A percentile compares a stretch with the other conserved stretches of the same genome.
phyloP scores from a whole-genome alignment of 768 basidiomycete species.

The Russula compacta region DNA sequence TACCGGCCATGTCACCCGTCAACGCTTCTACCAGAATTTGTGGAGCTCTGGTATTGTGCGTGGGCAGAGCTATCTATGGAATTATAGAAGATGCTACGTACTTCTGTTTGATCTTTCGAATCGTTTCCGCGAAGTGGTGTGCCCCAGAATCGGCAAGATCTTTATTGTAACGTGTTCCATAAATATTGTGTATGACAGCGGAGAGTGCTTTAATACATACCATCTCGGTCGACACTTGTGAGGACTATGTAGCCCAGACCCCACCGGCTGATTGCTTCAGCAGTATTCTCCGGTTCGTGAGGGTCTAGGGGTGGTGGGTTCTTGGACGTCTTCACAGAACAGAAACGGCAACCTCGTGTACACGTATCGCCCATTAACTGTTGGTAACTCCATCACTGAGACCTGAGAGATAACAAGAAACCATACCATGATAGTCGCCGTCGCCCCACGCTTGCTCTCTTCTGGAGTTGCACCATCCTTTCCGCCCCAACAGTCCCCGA shows the following conservation, averaged over 20 bases:
- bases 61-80: slow-evolving; percentile 1
- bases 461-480: slow-evolving; percentile 53
- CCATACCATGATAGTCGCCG: slow-evolving; percentile 95
- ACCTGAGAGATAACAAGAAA: neutral
- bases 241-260: slow-evolving; percentile 96
- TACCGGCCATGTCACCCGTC: slow-evolving; percentile 88
- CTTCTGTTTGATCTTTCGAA: slow-evolving; percentile 94
- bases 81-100: slow-evolving; percentile 26
- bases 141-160: slow-evolving; percentile 91
- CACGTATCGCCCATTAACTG: slow-evolving; percentile 99
- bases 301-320: slow-evolving; percentile 86
- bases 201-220: slow-evolving; percentile 35
- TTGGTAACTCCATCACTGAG: neutral
- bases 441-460: slow-evolving; percentile 75
- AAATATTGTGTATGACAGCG: neutral
- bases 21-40: slow-evolving; percentile 94
- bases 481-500: slow-evolving; percentile 99
- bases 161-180: slow-evolving; percentile 27
- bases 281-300: slow-evolving; percentile 96
- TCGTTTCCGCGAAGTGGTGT: slow-evolving; percentile 91
- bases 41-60: slow-evolving; percentile 55
- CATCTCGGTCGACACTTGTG: slow-evolving; percentile 95
- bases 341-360: slow-evolving; percentile 95
- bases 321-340: slow-evolving; percentile 90
- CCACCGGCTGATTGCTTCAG: slow-evolving; percentile 97